A percentile compares a stretch with the other conserved stretches of the same genome.
Evolutionary conservation across 495 filamentous ascomycete species (phyloP).

Genomic region (Trichoderma orchidacearum): DNA sequence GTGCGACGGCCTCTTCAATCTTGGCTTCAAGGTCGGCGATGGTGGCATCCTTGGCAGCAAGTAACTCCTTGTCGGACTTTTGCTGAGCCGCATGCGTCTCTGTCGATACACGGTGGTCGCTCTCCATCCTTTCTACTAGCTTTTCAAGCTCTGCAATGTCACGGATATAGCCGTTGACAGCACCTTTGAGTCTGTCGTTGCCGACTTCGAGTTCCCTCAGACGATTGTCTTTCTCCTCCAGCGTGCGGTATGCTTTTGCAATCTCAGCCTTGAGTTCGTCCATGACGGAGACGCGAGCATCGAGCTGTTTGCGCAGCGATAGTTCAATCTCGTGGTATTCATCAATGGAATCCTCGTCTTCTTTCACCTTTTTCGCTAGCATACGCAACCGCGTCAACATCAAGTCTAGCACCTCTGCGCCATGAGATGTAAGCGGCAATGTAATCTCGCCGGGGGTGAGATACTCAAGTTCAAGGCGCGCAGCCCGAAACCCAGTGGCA

Average conservation of each 20-base stretch:
- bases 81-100: conserved; percentile 14
- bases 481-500: conserved; percentile 41
- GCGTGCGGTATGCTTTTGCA: conserved; percentile 15
- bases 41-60: conserved; percentile 1
- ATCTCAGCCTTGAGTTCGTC: conserved; percentile 29
- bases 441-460: conserved; percentile 47
- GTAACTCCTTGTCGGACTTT: conserved; percentile 6
- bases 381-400: conserved; percentile 26
- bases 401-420: conserved; percentile 32
- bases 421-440: conserved; percentile 27
- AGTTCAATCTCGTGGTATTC: conserved; percentile 36
- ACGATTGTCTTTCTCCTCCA: conserved; percentile 35
- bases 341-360: conserved; percentile 41
- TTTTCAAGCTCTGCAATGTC: conserved; percentile 51
- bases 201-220: conserved; percentile 42
- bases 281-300: conserved; percentile 25
- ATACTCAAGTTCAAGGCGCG: conserved; percentile 53
- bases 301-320: conserved; percentile 32
- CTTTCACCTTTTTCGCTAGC: conserved; percentile 30
- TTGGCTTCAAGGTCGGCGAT: conserved; percentile 13
- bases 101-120: conserved; percentile 24
- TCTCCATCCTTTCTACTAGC: conserved; percentile 45
- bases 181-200: conserved; percentile 45
- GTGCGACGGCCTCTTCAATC: conserved; percentile 9
- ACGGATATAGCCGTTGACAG: conserved; percentile 46